Conservation (phyloP, 371 early-diverging fungal species). For the Polyrhizophydium stewartii region DNA sequence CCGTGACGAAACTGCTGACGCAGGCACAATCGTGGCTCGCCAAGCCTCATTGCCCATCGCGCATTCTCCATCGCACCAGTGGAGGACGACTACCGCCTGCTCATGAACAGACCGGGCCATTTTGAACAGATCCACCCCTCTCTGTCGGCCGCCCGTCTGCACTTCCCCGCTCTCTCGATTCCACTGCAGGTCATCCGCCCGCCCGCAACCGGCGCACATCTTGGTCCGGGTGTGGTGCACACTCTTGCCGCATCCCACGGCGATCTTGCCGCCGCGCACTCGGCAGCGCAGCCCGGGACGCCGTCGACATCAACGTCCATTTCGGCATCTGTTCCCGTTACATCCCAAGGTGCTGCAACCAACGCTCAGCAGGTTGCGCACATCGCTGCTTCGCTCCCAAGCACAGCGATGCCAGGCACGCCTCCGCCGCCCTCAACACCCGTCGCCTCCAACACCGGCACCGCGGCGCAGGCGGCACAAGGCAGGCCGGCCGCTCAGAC, state of each 20-base stretch:
- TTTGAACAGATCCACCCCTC: conserved; percentile 26
- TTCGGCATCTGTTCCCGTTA: background rate
- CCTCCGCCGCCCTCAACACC: too few species aligned
- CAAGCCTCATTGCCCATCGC: conserved; percentile 20
- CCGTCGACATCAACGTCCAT: background rate
- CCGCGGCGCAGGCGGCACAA: background rate
- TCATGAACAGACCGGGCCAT: conserved; percentile 25
- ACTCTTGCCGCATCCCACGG: background rate
- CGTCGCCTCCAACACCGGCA: background rate
- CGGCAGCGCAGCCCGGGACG: background rate
- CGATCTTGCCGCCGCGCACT: background rate
- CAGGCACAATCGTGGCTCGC: background rate
- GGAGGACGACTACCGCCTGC: conserved; percentile 20
- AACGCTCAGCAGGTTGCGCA: too few species aligned
- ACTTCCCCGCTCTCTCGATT: too few species aligned
- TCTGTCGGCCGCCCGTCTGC: conserved; percentile 9
- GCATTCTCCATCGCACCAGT: conserved; percentile 25
- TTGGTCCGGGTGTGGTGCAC: background rate
- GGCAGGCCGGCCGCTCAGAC: background rate
- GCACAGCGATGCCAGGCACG: too few species aligned
- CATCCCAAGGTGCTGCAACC: too few species aligned
- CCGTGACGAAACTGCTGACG: background rate
- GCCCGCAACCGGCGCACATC: background rate
- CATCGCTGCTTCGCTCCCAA: too few species aligned
- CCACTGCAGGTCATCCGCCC: background rate